Percentiles rank a stretch among this genome's conserved stretches.
phyloP scores from a whole-genome alignment of 148 eudicot genomes.

The Arctostaphylos glauca region DNA sequence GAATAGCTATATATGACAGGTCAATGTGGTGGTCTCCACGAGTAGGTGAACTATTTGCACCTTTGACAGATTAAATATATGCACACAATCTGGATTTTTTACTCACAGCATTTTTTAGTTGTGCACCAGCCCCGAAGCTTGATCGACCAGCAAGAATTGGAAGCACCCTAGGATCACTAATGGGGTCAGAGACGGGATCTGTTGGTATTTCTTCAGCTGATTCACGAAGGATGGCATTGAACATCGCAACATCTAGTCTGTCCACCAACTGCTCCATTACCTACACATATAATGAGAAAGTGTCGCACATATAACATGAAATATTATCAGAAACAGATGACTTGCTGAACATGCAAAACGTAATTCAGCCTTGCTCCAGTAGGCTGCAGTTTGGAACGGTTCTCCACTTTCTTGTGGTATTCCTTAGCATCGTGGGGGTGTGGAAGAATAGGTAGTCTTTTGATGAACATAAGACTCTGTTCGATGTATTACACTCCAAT shows the following conservation, averaged over 20 bases:
- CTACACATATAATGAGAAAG: conserved; percentile 29
- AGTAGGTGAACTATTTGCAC: neutral
- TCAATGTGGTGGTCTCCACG: neutral
- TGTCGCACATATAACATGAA: neutral
- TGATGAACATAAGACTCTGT: neutral
- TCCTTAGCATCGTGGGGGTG: neutral
- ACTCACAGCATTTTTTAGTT: conserved; percentile 92
- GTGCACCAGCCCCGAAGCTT: conserved; percentile 95
- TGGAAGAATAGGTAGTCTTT: neutral
- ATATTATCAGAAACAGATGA: neutral
- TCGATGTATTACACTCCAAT: neutral
- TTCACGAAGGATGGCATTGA: conserved; percentile 92
- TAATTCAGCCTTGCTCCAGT: neutral
- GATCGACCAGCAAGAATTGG: conserved; percentile 88
- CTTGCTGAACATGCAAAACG: neutral
- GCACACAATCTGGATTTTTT: neutral
- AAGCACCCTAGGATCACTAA: conserved; percentile 71
- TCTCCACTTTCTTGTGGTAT: neutral
- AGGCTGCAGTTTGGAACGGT: neutral
- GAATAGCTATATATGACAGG: neutral
- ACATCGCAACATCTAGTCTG: conserved; percentile 92
- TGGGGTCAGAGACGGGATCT: conserved; percentile 92
- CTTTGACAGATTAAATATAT: neutral
- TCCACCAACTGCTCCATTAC: conserved; percentile 89
- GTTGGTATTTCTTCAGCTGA: conserved; percentile 81